Base-by-base conservation (phyloP, 2,329 filamentous ascomycete species). In the Penicillium concentricum region DNA sequence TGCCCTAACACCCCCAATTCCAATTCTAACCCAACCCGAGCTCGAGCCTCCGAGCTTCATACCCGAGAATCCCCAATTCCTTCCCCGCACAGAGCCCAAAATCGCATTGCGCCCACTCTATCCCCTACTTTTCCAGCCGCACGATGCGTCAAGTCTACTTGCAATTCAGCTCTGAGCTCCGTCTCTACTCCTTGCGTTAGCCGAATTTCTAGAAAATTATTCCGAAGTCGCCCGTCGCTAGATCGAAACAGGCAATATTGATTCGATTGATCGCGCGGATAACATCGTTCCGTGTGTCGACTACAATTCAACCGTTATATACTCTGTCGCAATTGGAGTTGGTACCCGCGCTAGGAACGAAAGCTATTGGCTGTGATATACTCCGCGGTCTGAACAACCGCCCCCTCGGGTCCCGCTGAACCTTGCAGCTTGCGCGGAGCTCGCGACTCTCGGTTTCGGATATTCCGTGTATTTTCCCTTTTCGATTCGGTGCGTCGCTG, bases 121-220 rank as follows among this genome's bases (percentile, higher is more conserved):
- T 45, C 50, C 59, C 64, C 63, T 59, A 58, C 64, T 64, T 64
- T 61, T 57, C 50, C 48, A 66, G 63, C 63, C 70, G 65, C 72
- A 74, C 68, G 46, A 75, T 76, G 73, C 69, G 69, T 68, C 64
- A 61, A 58, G 61, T 65, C 59, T 68, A 51, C 37, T 44, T 56
- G 54, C 30, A 58, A 61, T 26, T 20, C 16, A 51, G 48, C 37
- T 24, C 39, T 26, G 38, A 43, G 65, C 61, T 55, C 62, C 56
- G 48, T 59, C 60, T 49, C 61, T 58, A 34, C 56, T 55, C 54
- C 65, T 68, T 69, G 64, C 63, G 52, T 69, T 71, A 70, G 62
- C 51, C 44, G 39, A 20, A 28, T 38, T 38, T 20, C 38, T 18
- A 39, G 8, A 46, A 46, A 3, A 34, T 26, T 15, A 39, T 24